phyloP scores from a whole-genome alignment of 2,329 filamentous ascomycete species.

The Botryotinia calthae region DNA sequence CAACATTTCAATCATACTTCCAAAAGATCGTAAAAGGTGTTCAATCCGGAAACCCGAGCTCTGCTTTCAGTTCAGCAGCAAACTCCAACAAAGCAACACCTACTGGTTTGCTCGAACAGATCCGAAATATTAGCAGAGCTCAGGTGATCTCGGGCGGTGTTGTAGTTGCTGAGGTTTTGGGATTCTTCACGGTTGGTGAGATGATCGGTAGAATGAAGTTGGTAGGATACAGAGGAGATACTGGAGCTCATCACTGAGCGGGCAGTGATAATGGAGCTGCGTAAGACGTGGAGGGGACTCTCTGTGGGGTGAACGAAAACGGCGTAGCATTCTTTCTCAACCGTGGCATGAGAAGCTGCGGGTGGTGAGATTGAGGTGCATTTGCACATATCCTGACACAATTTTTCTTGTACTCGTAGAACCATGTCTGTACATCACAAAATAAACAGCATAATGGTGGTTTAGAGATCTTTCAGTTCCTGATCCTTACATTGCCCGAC shows the following conservation, averaged over 20 bases:
- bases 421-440: constrained; percentile 31
- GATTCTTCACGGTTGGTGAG: constrained; percentile 97
- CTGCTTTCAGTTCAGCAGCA: constrained; percentile 51
- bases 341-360: constrained; percentile 18
- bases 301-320: background rate
- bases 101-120: constrained; percentile 54
- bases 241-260: constrained; percentile 54
- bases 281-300: background rate
- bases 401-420: constrained; percentile 26
- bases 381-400: constrained; percentile 27
- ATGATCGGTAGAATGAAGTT: constrained; percentile 96
- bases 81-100: constrained; percentile 48
- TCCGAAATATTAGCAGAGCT: constrained; percentile 68
- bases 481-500: background rate
- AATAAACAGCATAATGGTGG: constrained; percentile 34
- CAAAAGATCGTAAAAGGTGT: constrained; percentile 69
- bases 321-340: constrained; percentile 21
- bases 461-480: constrained; percentile 21
- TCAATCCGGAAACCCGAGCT: constrained; percentile 58
- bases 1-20: constrained; percentile 85
- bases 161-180: constrained; percentile 79
- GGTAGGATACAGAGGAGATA: constrained; percentile 81
- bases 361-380: constrained; percentile 19
- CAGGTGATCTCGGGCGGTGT: constrained; percentile 75
- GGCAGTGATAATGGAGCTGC: constrained; percentile 14